A percentile compares a stretch with the other conserved stretches of the same genome.
Conservation (phyloP, 805 yeast species). For the Maudiozyma saulgeensis region DNA sequence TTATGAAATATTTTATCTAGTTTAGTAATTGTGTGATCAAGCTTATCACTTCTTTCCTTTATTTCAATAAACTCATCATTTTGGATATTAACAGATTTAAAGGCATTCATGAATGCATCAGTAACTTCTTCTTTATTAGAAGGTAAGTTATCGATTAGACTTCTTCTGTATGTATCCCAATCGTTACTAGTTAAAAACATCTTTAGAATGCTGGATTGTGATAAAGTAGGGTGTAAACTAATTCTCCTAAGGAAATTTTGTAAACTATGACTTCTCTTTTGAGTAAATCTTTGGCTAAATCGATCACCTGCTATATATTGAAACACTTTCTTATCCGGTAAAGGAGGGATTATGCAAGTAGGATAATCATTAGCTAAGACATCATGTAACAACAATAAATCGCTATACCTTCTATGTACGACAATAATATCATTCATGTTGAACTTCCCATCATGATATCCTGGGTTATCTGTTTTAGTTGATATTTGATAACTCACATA, state of each 20-base stretch:
- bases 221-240: conserved; percentile 61
- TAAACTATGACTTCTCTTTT: conserved; percentile 70
- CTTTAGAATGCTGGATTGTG: conserved; percentile 50
- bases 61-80: conserved; percentile 76
- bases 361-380: conserved; percentile 73
- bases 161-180: conserved; percentile 28
- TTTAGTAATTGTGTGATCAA: conserved; percentile 72
- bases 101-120: conserved; percentile 89
- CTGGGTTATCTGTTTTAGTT: conserved; percentile 23
- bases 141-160: conserved; percentile 16
- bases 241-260: conserved; percentile 67
- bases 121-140: conserved; percentile 58
- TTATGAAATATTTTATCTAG: conserved; percentile 71
- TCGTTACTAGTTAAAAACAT: conserved; percentile 25
- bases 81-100: conserved; percentile 60
- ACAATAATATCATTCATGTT: conserved; percentile 15
- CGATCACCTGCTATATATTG: conserved; percentile 93
- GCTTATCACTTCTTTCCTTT: conserved; percentile 68
- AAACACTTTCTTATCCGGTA: conserved; percentile 84
- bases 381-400: conserved; percentile 69
- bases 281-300: conserved; percentile 75
- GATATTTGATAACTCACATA: conserved; percentile 28
- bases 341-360: conserved; percentile 79
- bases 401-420: conserved; percentile 64
- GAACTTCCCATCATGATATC: conserved; percentile 13